Conservation (phyloP, 1,284 basidiomycete species). For the Prillingera fragicola region DNA sequence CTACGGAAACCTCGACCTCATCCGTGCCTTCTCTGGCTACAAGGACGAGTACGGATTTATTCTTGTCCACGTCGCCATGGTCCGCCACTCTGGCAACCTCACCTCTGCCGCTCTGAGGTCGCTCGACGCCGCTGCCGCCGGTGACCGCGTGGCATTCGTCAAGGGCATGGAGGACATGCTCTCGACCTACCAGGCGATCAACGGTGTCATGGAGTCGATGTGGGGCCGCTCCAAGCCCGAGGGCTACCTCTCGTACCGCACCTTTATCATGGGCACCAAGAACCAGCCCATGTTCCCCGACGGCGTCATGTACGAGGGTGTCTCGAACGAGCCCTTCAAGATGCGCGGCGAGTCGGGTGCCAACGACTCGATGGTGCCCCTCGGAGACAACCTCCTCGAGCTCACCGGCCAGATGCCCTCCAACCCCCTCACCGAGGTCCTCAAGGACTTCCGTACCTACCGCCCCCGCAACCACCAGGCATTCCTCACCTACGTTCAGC, state of each 20-base stretch:
- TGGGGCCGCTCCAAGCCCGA: constrained; percentile 21
- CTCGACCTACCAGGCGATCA: constrained; percentile 14
- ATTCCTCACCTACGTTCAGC: constrained; percentile 19
- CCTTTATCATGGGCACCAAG: constrained; percentile 13
- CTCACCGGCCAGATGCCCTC: constrained; percentile 14
- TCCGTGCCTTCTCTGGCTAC: constrained; percentile 19
- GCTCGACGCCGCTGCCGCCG: constrained; percentile 12
- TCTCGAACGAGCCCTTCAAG: constrained; percentile 18
- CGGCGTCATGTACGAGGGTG: constrained; percentile 20
- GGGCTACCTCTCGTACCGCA: constrained; percentile 14
- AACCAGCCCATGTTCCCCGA: constrained; percentile 20
- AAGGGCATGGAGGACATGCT: constrained; percentile 12
- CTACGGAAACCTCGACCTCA: constrained; percentile 19
- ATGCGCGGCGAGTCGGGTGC: constrained; percentile 21
- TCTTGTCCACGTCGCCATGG: constrained; percentile 21
- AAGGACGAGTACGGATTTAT: constrained; percentile 19
- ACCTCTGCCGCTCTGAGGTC: constrained; percentile 7
- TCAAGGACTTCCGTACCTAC: constrained; percentile 20
- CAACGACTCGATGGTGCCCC: constrained; percentile 22
- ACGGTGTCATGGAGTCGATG: constrained; percentile 19
- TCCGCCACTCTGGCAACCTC: constrained; percentile 15
- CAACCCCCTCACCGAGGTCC: constrained; percentile 20
- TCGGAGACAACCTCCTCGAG: constrained; percentile 23
- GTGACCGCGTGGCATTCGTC: constrained; percentile 14
- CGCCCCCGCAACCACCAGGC: constrained; percentile 20